A percentile compares a stretch with the other conserved stretches of the same genome.
These are phyloP conservation scores for Pleurotus salmoneostramineus DNA, from an alignment of 768 basidiomycete genomes.

Conservation along the genomic window DNA sequence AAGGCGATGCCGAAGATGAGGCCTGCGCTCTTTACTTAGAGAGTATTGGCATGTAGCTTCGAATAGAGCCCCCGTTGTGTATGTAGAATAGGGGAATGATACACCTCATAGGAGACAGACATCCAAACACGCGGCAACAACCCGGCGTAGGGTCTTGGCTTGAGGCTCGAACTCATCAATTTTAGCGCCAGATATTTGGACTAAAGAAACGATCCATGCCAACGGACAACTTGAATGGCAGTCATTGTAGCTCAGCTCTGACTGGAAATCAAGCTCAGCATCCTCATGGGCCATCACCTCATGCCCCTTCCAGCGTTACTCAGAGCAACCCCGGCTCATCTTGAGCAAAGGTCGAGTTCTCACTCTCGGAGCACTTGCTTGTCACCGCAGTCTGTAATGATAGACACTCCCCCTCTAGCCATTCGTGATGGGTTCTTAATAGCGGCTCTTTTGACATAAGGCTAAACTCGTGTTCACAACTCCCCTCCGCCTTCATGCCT, in stretches of 20 bases:
- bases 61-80: too few relatives aligned
- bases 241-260: background rate
- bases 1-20: too few relatives aligned
- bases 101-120: too few relatives aligned
- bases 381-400: background rate
- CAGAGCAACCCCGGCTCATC: background rate
- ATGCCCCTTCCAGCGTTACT: background rate
- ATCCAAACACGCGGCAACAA: too few relatives aligned
- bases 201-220: too few relatives aligned
- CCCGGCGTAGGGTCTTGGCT: too few relatives aligned
- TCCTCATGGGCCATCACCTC: background rate
- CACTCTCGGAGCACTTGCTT: background rate
- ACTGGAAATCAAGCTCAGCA: background rate
- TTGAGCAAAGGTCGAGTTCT: background rate
- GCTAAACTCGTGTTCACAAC: background rate
- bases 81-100: too few relatives aligned
- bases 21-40: too few relatives aligned
- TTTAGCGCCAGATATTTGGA: background rate
- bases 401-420: background rate
- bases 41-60: too few relatives aligned
- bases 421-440: background rate
- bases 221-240: too few relatives aligned
- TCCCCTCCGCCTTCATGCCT: background rate
- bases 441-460: slow-evolving; percentile 1
- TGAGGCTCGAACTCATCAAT: background rate